phyloP scores from a whole-genome alignment of 2,329 filamentous ascomycete genomes.

The Trematosphaeria pertusa region DNA sequence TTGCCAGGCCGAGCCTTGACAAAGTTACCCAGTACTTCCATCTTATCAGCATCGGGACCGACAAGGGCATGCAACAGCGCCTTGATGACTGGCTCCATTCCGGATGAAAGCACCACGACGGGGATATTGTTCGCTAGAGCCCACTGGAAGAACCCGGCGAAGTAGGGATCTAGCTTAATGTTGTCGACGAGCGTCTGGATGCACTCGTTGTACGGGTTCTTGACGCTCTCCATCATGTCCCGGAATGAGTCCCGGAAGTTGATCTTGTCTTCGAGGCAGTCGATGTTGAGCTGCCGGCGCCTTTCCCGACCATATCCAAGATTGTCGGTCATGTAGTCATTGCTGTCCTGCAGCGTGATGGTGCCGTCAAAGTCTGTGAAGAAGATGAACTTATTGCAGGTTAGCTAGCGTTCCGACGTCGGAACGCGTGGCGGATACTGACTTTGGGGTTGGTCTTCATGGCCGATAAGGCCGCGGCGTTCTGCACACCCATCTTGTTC shows the following conservation, averaged over 20 bases:
- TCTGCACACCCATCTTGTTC: constrained; percentile 42
- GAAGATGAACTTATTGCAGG: constrained; percentile 76
- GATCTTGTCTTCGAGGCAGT: constrained; percentile 73
- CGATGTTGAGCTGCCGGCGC: constrained; percentile 75
- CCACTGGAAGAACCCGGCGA: constrained; percentile 88
- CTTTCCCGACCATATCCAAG: constrained; percentile 79
- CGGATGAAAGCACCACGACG: constrained; percentile 88
- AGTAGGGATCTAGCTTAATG: constrained; percentile 87
- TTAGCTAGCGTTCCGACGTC: constrained; percentile 21
- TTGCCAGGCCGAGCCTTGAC: constrained; percentile 72
- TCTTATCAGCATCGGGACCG: constrained; percentile 76
- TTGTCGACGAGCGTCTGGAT: constrained; percentile 78
- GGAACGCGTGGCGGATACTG: constrained; percentile 8
- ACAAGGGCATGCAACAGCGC: constrained; percentile 81
- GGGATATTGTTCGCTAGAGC: constrained; percentile 82
- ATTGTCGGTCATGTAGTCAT: constrained; percentile 83
- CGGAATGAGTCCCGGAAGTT: constrained; percentile 84
- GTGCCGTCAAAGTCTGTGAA: constrained; percentile 99
- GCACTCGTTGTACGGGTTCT: constrained; percentile 80
- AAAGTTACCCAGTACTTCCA: constrained; percentile 91
- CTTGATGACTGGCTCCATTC: constrained; percentile 91
- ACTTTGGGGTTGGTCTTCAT: constrained; percentile 67
- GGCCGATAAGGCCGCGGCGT: constrained; percentile 50
- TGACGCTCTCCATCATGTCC: constrained; percentile 90
- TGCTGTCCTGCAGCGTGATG: constrained; percentile 78